A percentile compares a stretch with the other conserved stretches of the same genome.
phyloP scores from a whole-genome alignment of 441 rosid species.

The Populus hybrid region DNA sequence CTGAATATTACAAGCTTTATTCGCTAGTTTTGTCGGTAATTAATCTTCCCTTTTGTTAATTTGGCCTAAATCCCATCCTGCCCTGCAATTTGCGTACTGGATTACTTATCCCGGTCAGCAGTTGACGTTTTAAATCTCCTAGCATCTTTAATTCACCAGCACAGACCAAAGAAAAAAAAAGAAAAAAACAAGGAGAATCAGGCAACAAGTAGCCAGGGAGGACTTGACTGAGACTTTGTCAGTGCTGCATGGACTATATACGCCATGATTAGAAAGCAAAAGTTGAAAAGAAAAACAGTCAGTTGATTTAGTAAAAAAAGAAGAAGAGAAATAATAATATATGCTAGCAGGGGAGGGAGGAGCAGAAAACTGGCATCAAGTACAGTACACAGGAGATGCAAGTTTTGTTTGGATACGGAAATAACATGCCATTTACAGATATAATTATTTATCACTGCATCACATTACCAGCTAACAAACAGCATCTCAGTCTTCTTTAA shows the following conservation, averaged over 20 bases:
- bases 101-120: neutral
- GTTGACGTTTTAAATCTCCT: neutral
- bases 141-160: too few species aligned
- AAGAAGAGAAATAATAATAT: neutral
- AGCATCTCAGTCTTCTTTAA: neutral
- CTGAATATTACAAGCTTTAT: neutral
- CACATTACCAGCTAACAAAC: neutral
- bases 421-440: neutral
- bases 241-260: neutral
- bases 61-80: neutral
- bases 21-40: neutral
- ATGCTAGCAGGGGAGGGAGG: neutral
- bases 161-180: too few species aligned
- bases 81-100: neutral
- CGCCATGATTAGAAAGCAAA: neutral
- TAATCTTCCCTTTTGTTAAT: neutral
- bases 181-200: neutral
- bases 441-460: neutral
- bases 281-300: neutral
- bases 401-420: neutral
- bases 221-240: neutral
- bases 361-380: neutral
- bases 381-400: neutral
- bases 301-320: neutral
- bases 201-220: neutral